Conservation (phyloP, 306 rosid species). For the Ammopiptanthus mongolicus region DNA sequence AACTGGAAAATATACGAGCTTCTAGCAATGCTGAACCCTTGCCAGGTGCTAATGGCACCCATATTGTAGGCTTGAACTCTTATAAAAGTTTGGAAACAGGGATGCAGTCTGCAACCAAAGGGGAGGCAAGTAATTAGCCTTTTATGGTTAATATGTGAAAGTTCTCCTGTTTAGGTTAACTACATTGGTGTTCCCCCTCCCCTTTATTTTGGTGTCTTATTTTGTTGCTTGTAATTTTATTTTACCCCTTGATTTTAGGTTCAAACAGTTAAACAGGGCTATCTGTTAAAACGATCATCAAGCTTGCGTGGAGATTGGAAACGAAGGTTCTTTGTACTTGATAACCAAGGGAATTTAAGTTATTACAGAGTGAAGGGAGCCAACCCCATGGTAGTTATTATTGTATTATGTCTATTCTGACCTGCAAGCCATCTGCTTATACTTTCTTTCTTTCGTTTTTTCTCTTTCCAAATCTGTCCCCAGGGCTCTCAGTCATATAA, state of each 20-base stretch:
- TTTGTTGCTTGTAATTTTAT: not conserved
- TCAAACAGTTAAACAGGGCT: constrained; percentile 81
- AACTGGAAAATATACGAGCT: constrained; percentile 60
- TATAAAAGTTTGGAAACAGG: constrained; percentile 57
- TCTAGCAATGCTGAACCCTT: constrained; percentile 52
- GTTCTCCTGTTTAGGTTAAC: constrained; percentile 2
- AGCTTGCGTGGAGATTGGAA: constrained; percentile 89
- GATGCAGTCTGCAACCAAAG: constrained; percentile 48
- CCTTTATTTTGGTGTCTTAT: not conserved
- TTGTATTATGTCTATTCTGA: constrained; percentile 18
- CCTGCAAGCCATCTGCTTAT: constrained; percentile 9
- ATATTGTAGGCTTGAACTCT: constrained; percentile 49
- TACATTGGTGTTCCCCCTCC: not conserved
- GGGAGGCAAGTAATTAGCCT: constrained; percentile 59
- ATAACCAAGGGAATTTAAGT: constrained; percentile 64
- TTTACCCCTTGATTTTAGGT: constrained; percentile 39
- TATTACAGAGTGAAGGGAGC: constrained; percentile 71
- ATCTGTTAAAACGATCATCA: constrained; percentile 86
- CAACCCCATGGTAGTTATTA: constrained; percentile 66
- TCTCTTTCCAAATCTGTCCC: constrained; percentile 12
- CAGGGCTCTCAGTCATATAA: constrained; percentile 72
- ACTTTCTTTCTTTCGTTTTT: not conserved
- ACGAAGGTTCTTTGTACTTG: constrained; percentile 84
- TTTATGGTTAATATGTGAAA: not conserved
- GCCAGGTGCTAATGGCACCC: constrained; percentile 45